These are phyloP conservation scores for Chrysoporthe cubensis DNA, from an alignment of 2,329 filamentous ascomycete species.

Conservation along the genomic window DNA sequence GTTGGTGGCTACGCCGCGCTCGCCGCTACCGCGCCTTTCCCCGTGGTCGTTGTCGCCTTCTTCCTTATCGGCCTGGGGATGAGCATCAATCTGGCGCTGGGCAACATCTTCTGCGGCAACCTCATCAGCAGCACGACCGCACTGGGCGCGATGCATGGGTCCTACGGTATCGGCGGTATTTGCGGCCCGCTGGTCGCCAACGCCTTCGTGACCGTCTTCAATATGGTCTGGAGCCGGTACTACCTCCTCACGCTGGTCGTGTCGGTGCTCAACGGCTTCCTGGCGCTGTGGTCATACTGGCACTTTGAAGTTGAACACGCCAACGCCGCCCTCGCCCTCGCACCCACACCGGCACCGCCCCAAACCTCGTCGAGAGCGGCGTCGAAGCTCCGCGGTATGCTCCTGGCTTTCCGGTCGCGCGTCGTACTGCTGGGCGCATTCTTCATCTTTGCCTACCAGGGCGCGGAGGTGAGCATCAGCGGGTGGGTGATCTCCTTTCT, in stretches of 20 bases:
- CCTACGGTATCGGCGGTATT: slow-evolving; percentile 68
- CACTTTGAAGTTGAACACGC: slow-evolving; percentile 65
- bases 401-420: slow-evolving; percentile 53
- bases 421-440: slow-evolving; percentile 74
- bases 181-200: slow-evolving; percentile 76
- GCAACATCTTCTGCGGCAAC: slow-evolving; percentile 62
- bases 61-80: slow-evolving; percentile 67
- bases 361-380: not conserved
- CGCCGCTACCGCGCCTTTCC: slow-evolving; percentile 70
- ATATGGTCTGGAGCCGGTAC: slow-evolving; percentile 70
- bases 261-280: slow-evolving; percentile 57
- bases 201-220: slow-evolving; percentile 64
- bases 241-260: slow-evolving; percentile 70
- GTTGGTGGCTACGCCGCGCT: slow-evolving; percentile 67
- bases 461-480: slow-evolving; percentile 80
- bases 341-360: slow-evolving; percentile 38
- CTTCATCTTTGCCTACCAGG: slow-evolving; percentile 87
- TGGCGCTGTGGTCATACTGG: slow-evolving; percentile 70
- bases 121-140: slow-evolving; percentile 57
- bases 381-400: slow-evolving; percentile 46
- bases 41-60: slow-evolving; percentile 68
- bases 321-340: slow-evolving; percentile 29
- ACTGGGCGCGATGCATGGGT: slow-evolving; percentile 68
- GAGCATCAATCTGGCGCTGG: slow-evolving; percentile 59
- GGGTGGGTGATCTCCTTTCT: slow-evolving; percentile 89